Conservation (phyloP, 139 green algal genomes). For the Pseudopediastrum boryanum region DNA sequence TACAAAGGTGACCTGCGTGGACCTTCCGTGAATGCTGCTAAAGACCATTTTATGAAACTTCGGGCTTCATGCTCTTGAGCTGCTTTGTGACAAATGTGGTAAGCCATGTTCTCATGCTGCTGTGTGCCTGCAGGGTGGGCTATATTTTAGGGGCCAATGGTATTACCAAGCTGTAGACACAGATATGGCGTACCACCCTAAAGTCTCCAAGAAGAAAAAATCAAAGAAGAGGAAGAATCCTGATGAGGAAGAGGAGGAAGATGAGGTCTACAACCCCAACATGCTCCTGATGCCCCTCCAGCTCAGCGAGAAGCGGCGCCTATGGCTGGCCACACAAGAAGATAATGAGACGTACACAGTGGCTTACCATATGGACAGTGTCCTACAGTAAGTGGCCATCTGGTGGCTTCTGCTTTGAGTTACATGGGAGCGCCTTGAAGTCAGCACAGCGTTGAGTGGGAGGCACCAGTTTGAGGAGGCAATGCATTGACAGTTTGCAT, state of each 20-base stretch:
- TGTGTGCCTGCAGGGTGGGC: not conserved
- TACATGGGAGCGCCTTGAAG: not conserved
- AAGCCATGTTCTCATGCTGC: no score
- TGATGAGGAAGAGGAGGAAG: no score
- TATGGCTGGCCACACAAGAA: constrained; percentile 30
- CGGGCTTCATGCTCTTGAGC: no score
- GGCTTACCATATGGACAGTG: constrained; percentile 16
- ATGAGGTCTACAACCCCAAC: no score
- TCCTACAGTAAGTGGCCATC: constrained; percentile 8
- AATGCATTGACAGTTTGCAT: not conserved
- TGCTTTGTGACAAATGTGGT: no score
- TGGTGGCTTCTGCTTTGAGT: not conserved
- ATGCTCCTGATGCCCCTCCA: not conserved
- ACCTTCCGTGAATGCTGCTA: no score
- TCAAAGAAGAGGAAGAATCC: no score
- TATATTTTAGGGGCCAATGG: not conserved
- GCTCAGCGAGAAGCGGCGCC: constrained; percentile 7
- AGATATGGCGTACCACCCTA: not conserved
- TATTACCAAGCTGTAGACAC: not conserved
- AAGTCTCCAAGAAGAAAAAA: no score
- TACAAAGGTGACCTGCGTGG: no score
- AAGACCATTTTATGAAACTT: no score
- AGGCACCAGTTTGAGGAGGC: not conserved
- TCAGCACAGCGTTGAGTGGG: not conserved
- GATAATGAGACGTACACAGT: constrained; percentile 32